These are phyloP conservation scores for Pseudoperonospora humuli DNA, from an alignment of 352 stramenopile genomes.

Conservation along the genomic window DNA sequence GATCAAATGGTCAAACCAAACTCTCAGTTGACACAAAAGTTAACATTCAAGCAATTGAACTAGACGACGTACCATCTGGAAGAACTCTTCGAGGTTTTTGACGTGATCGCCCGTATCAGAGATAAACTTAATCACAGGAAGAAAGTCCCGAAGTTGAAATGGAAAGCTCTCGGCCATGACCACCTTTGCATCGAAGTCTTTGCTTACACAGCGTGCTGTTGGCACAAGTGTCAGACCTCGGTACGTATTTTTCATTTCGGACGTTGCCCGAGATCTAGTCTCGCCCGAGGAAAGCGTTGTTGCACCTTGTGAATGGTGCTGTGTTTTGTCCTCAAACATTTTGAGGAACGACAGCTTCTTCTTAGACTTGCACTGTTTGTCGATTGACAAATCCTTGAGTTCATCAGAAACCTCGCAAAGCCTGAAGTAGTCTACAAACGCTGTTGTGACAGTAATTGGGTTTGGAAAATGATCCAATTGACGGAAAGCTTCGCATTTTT, in stretches of 20 bases:
- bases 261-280: not conserved
- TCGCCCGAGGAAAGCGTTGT: not conserved
- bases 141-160: slow-evolving; percentile 61
- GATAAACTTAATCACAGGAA: slow-evolving; percentile 72
- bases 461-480: slow-evolving; percentile 54
- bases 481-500: slow-evolving; percentile 50
- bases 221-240: slow-evolving; percentile 60
- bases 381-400: not conserved
- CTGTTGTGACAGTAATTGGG: slow-evolving; percentile 54
- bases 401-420: slow-evolving; percentile 2
- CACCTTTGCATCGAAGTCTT: slow-evolving; percentile 75
- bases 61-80: slow-evolving; percentile 54
- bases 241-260: slow-evolving; percentile 44
- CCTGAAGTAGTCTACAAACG: slow-evolving; percentile 66
- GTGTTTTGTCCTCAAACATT: slow-evolving; percentile 28
- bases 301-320: slow-evolving; percentile 2
- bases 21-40: not conserved
- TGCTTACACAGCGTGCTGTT: slow-evolving; percentile 28
- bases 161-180: slow-evolving; percentile 72
- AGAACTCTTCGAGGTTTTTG: slow-evolving; percentile 79
- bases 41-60: not conserved
- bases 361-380: slow-evolving; percentile 23
- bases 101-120: slow-evolving; percentile 68
- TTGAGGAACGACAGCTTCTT: slow-evolving; percentile 46
- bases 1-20: not conserved